Conservation (phyloP, 495 filamentous ascomycete genomes). For the Usnea hakonensis region DNA sequence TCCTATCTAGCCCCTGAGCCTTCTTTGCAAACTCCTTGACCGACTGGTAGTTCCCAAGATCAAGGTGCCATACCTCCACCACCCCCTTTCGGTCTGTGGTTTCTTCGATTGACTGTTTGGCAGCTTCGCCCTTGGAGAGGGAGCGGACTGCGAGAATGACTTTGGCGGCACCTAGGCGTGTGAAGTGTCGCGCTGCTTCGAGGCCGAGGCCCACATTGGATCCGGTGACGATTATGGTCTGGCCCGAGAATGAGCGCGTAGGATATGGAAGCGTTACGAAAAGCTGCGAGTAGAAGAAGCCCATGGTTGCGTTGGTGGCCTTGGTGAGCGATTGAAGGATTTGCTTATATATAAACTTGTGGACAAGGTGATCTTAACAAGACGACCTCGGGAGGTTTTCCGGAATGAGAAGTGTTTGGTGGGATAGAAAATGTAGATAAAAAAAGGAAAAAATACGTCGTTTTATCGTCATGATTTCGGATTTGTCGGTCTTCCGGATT, state of each 20-base stretch:
- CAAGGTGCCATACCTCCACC: conserved; percentile 34
- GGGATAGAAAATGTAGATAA: no score
- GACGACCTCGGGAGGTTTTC: no score
- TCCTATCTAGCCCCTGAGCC: conserved; percentile 21
- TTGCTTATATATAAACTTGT: no score
- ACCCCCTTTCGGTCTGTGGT: conserved; percentile 28
- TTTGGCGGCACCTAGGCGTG: conserved; percentile 31
- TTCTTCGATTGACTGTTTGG: conserved; percentile 28
- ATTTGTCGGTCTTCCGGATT: no score
- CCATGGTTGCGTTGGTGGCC: neutral
- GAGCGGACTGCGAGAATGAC: conserved; percentile 42
- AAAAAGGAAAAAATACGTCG: no score
- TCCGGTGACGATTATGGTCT: conserved; percentile 48
- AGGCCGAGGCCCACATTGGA: conserved; percentile 43
- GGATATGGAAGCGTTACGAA: conserved; percentile 34
- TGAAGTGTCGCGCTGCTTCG: conserved; percentile 39
- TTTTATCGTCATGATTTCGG: no score
- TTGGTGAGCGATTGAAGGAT: no score
- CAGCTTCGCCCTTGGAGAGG: conserved; percentile 35
- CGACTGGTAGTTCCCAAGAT: conserved; percentile 31
- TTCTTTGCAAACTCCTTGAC: conserved; percentile 30
- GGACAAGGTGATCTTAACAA: no score
- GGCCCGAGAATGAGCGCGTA: conserved; percentile 24
- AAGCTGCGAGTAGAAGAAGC: conserved; percentile 41
- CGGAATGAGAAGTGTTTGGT: no score